Conservation (phyloP, 2,329 filamentous ascomycete genomes). For the Sordariomycetes sp. region DNA sequence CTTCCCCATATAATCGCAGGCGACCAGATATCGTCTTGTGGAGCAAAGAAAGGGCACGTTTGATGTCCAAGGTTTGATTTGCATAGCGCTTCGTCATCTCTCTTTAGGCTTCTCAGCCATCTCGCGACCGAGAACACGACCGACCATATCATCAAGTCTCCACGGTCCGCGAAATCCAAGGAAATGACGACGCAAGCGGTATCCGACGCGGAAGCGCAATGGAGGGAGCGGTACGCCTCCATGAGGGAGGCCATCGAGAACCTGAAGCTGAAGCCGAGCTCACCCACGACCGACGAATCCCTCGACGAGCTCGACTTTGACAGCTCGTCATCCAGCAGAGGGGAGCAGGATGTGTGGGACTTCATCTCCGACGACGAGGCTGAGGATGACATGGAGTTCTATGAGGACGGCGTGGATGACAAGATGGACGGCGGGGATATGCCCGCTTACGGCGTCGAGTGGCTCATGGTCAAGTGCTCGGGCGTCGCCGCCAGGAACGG, state of each 20-base stretch:
- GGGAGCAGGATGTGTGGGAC: slow-evolving; percentile 82
- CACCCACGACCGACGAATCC: slow-evolving; percentile 28
- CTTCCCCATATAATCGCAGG: background rate
- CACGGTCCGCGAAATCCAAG: background rate
- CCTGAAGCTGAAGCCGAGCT: slow-evolving; percentile 36
- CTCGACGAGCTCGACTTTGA: slow-evolving; percentile 53
- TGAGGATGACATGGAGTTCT: slow-evolving; percentile 28
- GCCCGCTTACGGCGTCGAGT: slow-evolving; percentile 41
- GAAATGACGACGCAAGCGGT: background rate
- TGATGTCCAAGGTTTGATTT: background rate
- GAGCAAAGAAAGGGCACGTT: background rate
- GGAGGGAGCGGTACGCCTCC: slow-evolving; percentile 71
- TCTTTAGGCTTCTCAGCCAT: background rate
- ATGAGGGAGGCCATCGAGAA: slow-evolving; percentile 80
- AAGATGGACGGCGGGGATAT: slow-evolving; percentile 33
- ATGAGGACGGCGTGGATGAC: slow-evolving; percentile 59
- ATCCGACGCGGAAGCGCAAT: slow-evolving; percentile 40
- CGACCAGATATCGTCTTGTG: background rate
- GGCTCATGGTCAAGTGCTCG: slow-evolving; percentile 60
- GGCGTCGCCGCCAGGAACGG: slow-evolving; percentile 54
- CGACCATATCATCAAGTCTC: background rate
- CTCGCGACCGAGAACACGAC: background rate
- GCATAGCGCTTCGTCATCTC: background rate
- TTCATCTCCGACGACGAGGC: slow-evolving; percentile 67
- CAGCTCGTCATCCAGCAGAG: slow-evolving; percentile 41